These are phyloP conservation scores for Pythium scleroteichum DNA, from an alignment of 352 stramenopile species.

Conservation along the genomic window DNA sequence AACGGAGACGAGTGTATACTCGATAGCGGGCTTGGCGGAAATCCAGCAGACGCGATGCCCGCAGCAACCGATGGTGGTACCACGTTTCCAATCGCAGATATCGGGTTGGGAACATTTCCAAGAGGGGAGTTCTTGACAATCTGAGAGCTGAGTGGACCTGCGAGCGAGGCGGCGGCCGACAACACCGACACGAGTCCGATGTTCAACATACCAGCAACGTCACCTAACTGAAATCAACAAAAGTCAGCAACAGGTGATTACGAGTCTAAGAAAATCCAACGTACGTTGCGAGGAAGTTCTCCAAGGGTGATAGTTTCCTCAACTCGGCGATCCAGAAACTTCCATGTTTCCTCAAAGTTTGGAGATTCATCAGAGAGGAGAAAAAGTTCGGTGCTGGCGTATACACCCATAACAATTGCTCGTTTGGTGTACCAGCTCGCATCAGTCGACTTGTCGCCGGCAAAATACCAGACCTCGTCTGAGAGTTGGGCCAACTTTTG, in stretches of 20 bases:
- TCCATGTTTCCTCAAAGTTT: slow-evolving; percentile 78
- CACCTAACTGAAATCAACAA: slow-evolving; percentile 44
- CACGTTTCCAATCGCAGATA: slow-evolving; percentile 56
- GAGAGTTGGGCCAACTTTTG: slow-evolving; percentile 67
- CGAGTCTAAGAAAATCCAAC: slow-evolving; percentile 15
- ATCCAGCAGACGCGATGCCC: slow-evolving; percentile 37
- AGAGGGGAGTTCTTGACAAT: slow-evolving; percentile 72
- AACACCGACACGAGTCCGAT: slow-evolving; percentile 80
- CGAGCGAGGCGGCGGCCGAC: slow-evolving; percentile 74
- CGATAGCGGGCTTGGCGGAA: slow-evolving; percentile 44
- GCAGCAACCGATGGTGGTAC: slow-evolving; percentile 51
- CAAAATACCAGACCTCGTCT: slow-evolving; percentile 90
- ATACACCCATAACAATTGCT: slow-evolving; percentile 73
- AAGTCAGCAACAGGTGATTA: not conserved
- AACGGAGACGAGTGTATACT: slow-evolving; percentile 16
- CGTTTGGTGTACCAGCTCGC: slow-evolving; percentile 87
- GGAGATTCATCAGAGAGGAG: slow-evolving; percentile 81
- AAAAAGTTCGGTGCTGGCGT: slow-evolving; percentile 83
- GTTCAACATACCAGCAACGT: slow-evolving; percentile 76
- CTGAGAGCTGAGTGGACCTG: slow-evolving; percentile 65
- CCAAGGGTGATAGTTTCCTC: slow-evolving; percentile 82
- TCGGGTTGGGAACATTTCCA: slow-evolving; percentile 72
- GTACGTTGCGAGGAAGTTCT: slow-evolving; percentile 79
- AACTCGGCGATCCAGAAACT: slow-evolving; percentile 79
- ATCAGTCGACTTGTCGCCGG: slow-evolving; percentile 83